Base-by-base conservation (phyloP, 2,329 filamentous ascomycete genomes). In the Pyricularia pennisetigena region DNA sequence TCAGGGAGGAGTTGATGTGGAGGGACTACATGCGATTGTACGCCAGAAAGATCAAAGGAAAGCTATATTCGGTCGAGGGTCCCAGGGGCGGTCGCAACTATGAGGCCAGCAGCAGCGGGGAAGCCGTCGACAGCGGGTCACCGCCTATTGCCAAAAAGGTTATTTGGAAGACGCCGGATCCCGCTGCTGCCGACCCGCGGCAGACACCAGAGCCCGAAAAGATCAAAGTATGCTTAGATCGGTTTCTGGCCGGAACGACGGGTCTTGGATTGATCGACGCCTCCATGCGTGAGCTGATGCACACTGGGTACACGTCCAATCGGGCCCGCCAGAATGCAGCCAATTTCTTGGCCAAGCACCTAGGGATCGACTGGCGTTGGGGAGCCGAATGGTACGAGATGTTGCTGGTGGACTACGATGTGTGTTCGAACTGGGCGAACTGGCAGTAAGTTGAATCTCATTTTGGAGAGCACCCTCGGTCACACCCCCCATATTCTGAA, bases 341-440 rank as follows among this genome's bases (percentile, higher is more conserved):
- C 0, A 89, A 83, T 20, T 94, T 92, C 74, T 79, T 94, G 1
- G 78, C 90, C 0, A 92, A 92, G 71, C 90, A 92, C 70, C 80
- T 94, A 3, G 83, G 83, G 1, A 87, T 94, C 26, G 91, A 94
- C 76, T 95, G 92, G 92, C 85, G 90, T 0, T 83, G 91, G 16
- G 92, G 91, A 0, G 92, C 91, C 0, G 91, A 94, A 75, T 94
- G 90, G 90, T 94, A 94, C 74, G 91, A 94, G 75, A 86, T 84
- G 74, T 80, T 90, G 74, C 82, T 94, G 3, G 81, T 89, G 32
- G 92, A 95, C 75, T 93, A 94, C 74, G 91, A 94, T 72, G 83
- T 90, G 0, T 87, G 85, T 16, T 90, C 84, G 69, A 94, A 94
- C 72, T 94, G 90, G 90, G 88, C 88, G 10, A 93, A 93, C 73